Conservation (phyloP, 2,329 filamentous ascomycete genomes). For the Trichoderma endophyticum region DNA sequence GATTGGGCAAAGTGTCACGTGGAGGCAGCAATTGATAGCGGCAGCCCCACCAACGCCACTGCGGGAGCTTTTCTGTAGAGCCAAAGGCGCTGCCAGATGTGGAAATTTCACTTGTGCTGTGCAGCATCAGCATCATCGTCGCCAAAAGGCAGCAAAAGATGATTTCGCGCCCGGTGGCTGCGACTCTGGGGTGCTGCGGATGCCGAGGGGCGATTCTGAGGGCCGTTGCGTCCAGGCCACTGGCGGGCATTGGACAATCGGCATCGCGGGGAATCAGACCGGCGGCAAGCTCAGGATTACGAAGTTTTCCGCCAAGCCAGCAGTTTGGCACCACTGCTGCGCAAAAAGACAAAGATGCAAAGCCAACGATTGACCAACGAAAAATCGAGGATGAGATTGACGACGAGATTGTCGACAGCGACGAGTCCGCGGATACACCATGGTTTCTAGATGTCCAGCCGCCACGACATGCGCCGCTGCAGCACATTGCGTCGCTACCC, state of each 20-base stretch:
- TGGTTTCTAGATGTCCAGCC: constrained; percentile 85
- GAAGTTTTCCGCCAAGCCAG: constrained; percentile 26
- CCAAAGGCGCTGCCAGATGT: background rate
- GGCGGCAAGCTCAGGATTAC: constrained; percentile 23
- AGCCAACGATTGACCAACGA: background rate
- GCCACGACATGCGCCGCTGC: constrained; percentile 48
- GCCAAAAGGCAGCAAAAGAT: constrained; percentile 22
- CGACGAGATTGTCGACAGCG: constrained; percentile 23
- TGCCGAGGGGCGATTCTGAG: constrained; percentile 32
- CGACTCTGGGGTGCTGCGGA: constrained; percentile 31
- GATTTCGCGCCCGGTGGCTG: constrained; percentile 31
- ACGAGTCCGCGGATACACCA: constrained; percentile 48
- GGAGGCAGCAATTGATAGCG: background rate
- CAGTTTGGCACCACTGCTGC: background rate
- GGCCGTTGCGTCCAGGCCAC: constrained; percentile 28
- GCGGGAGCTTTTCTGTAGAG: constrained; percentile 6
- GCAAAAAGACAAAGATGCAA: background rate
- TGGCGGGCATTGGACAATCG: constrained; percentile 26
- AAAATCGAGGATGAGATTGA: constrained; percentile 9
- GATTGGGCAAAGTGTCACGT: constrained; percentile 3
- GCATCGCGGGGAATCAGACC: constrained; percentile 23
- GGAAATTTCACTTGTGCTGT: constrained; percentile 1
- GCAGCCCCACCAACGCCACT: constrained; percentile 13
- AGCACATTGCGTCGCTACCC: constrained; percentile 48
- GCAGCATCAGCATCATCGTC: background rate